These are phyloP conservation scores for Lasiodiplodia theobromae DNA, from an alignment of 2,329 filamentous ascomycete genomes.

Conservation along the genomic window DNA sequence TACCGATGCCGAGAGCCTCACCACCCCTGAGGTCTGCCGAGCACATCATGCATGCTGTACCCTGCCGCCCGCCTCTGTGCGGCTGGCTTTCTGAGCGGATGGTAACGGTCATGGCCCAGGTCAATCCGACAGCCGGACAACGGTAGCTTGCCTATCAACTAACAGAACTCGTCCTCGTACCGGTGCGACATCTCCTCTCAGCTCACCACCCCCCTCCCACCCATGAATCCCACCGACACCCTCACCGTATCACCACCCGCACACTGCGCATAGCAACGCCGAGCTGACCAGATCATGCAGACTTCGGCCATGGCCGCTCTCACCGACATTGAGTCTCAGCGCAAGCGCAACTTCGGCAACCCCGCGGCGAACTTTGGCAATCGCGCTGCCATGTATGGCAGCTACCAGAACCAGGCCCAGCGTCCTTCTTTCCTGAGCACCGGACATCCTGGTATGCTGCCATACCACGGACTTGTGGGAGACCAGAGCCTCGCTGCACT, in stretches of 20 bases:
- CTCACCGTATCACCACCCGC: not conserved
- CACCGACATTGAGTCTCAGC: conserved; percentile 29
- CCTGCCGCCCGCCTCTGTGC: not conserved
- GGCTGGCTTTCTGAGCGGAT: not conserved
- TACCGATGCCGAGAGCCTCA: conserved; percentile 5
- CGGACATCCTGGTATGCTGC: conserved; percentile 29
- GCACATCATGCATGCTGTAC: not conserved
- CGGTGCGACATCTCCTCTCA: conserved; percentile 24
- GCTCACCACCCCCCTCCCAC: not conserved
- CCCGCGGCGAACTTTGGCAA: conserved; percentile 25
- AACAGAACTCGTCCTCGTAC: conserved; percentile 27
- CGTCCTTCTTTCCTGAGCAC: conserved; percentile 23
- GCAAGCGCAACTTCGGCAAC: conserved; percentile 30
- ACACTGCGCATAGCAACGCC: not conserved
- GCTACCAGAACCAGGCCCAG: conserved; percentile 26
- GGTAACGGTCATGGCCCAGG: conserved; percentile 21
- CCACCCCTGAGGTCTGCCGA: not conserved
- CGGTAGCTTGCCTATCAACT: conserved; percentile 31
- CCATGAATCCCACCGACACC: not conserved
- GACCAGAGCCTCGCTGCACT: conserved; percentile 29
- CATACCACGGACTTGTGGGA: conserved; percentile 27
- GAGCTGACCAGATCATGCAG: conserved; percentile 10
- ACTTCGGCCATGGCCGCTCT: conserved; percentile 24
- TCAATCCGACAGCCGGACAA: conserved; percentile 28
- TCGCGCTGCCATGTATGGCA: conserved; percentile 25